Percentiles rank a stretch among this genome's conserved stretches.
These are phyloP conservation scores for Primulina huaijiensis DNA, from an alignment of 257 asterid species.

Conservation along the genomic window DNA sequence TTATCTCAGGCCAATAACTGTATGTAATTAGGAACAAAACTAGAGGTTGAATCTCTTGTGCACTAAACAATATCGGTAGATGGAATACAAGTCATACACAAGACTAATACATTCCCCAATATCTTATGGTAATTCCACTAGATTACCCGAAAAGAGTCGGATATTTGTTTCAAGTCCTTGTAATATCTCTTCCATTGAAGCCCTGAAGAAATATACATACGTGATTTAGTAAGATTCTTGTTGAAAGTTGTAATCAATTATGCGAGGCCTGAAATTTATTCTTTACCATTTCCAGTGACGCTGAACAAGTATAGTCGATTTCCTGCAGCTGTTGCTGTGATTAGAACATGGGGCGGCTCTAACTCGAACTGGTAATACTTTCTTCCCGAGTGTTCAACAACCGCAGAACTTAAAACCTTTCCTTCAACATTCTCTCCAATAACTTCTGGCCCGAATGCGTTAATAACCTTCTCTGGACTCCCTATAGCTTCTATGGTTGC, in stretches of 20 bases:
- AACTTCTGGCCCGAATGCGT: slow-evolving; percentile 94
- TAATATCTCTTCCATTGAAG: slow-evolving; percentile 95
- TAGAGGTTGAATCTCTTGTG: slow-evolving; percentile 20
- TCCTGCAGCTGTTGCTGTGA: slow-evolving; percentile 96
- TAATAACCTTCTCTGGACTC: slow-evolving; percentile 83
- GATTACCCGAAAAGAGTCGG: slow-evolving; percentile 77
- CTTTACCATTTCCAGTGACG: slow-evolving; percentile 75
- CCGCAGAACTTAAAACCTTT: slow-evolving; percentile 64
- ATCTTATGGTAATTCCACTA: slow-evolving; percentile 26
- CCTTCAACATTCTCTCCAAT: slow-evolving; percentile 94
- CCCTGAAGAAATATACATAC: slow-evolving; percentile 46
- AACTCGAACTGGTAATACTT: slow-evolving; percentile 86
- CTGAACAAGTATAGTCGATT: slow-evolving; percentile 87
- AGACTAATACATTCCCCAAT: slow-evolving; percentile 16
- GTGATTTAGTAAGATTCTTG: not conserved
- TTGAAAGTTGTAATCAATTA: slow-evolving; percentile 3
- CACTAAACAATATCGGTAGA: slow-evolving; percentile 14
- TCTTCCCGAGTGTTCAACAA: slow-evolving; percentile 65
- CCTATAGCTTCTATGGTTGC: slow-evolving; percentile 80
- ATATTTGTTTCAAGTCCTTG: slow-evolving; percentile 76
- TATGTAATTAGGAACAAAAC: slow-evolving; percentile 4
- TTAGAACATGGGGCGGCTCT: slow-evolving; percentile 86
- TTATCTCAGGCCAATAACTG: not conserved
- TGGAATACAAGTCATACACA: slow-evolving; percentile 11
- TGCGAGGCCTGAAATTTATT: slow-evolving; percentile 8